Base-by-base conservation (phyloP, 345 rosid genomes). In the Excoecaria cochinchinensis region DNA sequence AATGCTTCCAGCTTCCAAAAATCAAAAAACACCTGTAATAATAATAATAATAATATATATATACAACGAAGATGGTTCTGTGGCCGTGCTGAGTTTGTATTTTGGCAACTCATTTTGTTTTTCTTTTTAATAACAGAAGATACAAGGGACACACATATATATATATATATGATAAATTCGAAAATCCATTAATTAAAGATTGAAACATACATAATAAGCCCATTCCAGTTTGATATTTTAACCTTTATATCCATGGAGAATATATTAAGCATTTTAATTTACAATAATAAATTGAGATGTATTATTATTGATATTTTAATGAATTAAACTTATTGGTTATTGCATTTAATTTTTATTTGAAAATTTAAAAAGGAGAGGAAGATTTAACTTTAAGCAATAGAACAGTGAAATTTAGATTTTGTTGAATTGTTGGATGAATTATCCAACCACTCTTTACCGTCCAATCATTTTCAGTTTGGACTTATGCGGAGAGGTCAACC, bases 381-480 rank as follows among this genome's bases (percentile, higher is more conserved):
- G 40, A 39, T n/a, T n/a, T n/a, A n/a, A n/a, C n/a, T n/a, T 21
- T 7, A 69, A 47, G 11, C 24, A 51, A n/a, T 50, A 48, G 15
- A 78, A 40, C 40, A 17, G 46, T 25, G 74, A 24, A 77, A 71
- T 48, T 31, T 0, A 31, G 31, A 25, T 31, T 52, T 79, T 63
- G 57, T 66, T 39, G 48, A 6, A 11, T 50, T 65, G 48, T 31
- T 70, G 77, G 78, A 78, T 75, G 39, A 70, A 73, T 47, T 3
- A 68, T 67, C 76, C 82, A 77, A 79, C 90, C 42, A 81, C 84
- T 69, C 74, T 8, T 3, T 76, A 77, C 86, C 88, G 82, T 40
- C 87, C 88, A 78, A 78, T 85, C 63, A 72, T 78, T 42, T 38
- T 71, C 80, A n/a, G 4, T 36, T 36, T 56, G 44, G 55, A 74